phyloP scores from a whole-genome alignment of 768 basidiomycete species.

The Kwoniella sp. region DNA sequence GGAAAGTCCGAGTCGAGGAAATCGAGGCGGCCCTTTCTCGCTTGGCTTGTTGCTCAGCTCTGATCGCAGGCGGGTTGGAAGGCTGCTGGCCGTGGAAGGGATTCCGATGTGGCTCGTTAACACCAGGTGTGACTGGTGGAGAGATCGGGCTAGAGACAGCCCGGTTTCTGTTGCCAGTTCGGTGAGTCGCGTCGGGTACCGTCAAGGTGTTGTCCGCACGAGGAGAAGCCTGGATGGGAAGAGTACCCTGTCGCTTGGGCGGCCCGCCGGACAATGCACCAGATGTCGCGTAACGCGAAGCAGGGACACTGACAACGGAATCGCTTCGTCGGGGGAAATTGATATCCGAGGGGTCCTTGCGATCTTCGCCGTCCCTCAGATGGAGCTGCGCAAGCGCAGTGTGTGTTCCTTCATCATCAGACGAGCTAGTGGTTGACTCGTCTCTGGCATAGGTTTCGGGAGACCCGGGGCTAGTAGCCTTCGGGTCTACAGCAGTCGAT shows the following conservation, averaged over 20 bases:
- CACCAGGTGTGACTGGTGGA: conserved; percentile 16
- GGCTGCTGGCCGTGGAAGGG: conserved; percentile 14
- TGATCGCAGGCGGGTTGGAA: conserved; percentile 1
- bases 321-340: conserved; percentile 73
- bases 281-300: conserved; percentile 40
- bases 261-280: conserved; percentile 10
- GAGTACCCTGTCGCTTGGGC: conserved; percentile 28
- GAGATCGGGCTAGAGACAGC: conserved; percentile 24
- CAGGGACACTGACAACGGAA: conserved; percentile 67
- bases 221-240: conserved; percentile 25
- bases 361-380: conserved; percentile 15
- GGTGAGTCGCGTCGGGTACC: conserved; percentile 3
- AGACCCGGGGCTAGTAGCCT: conserved; percentile 4
- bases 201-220: neutral
- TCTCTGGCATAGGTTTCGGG: conserved; percentile 7
- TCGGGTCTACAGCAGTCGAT: conserved; percentile 35
- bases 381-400: conserved; percentile 4
- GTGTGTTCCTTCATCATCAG: conserved; percentile 1
- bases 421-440: conserved; percentile 14
- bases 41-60: conserved; percentile 31
- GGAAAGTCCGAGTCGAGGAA: conserved; percentile 64
- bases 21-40: conserved; percentile 49
- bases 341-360: conserved; percentile 65
- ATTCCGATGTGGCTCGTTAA: conserved; percentile 14
- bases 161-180: conserved; percentile 14